These are phyloP conservation scores for Sambucus nigra DNA, from an alignment of 129 eudicot species.

Conservation along the genomic window DNA sequence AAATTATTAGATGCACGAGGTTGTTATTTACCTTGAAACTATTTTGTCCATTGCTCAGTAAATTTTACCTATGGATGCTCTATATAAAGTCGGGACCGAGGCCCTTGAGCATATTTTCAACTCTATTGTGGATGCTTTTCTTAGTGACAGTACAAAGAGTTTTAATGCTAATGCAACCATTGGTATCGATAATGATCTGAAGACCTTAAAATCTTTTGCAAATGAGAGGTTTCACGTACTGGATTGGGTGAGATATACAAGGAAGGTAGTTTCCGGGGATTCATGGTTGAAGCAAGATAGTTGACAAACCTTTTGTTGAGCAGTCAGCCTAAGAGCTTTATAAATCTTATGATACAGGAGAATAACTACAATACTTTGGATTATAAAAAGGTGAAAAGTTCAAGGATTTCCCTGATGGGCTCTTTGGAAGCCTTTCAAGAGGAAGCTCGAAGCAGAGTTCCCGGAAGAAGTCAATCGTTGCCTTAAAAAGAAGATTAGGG, in stretches of 20 bases:
- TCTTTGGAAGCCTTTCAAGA: conserved; percentile 53
- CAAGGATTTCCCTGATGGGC: conserved; percentile 50
- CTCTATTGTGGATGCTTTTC: conserved; percentile 56
- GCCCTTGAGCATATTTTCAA: conserved; percentile 80
- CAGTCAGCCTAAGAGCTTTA: conserved; percentile 60
- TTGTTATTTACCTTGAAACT: conserved; percentile 62
- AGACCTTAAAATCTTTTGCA: conserved; percentile 62
- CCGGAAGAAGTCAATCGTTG: conserved; percentile 52
- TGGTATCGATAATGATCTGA: conserved; percentile 55
- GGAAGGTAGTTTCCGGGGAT: conserved; percentile 38
- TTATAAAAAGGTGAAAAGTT: conserved; percentile 52
- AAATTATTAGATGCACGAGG: conserved; percentile 63
- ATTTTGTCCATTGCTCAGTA: conserved; percentile 82
- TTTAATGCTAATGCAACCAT: conserved; percentile 69
- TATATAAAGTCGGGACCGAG: conserved; percentile 80
- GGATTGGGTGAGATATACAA: conserved; percentile 62
- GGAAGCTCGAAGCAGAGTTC: conserved; percentile 51
- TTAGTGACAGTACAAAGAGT: conserved; percentile 73
- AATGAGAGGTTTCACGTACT: conserved; percentile 72
- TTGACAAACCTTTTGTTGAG: conserved; percentile 49
- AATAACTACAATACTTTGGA: conserved; percentile 45
- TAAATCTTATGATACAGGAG: conserved; percentile 57
- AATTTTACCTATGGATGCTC: conserved; percentile 67
- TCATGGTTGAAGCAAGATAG: conserved; percentile 57
- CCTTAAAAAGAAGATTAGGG: conserved; percentile 40